phyloP scores from a whole-genome alignment of 2,329 filamentous ascomycete genomes.

The Penicillium expansum region DNA sequence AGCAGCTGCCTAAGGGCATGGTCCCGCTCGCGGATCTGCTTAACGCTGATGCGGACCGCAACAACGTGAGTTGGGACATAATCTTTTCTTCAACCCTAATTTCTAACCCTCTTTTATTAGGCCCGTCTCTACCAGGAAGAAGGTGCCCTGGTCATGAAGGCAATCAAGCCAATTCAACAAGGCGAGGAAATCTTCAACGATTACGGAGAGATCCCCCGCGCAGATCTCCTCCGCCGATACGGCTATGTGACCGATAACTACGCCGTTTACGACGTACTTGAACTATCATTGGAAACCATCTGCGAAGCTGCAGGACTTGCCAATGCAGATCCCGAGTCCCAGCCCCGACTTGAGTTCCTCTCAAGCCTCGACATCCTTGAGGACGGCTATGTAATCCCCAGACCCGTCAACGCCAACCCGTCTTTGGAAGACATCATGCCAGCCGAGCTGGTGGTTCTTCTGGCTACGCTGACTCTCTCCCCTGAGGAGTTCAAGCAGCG shows the following conservation, averaged over 20 bases:
- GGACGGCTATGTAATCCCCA: constrained; percentile 65
- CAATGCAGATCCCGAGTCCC: constrained; percentile 27
- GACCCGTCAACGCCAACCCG: constrained; percentile 24
- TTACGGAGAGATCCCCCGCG: constrained; percentile 79
- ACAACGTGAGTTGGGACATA: constrained; percentile 60
- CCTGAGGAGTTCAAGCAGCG: constrained; percentile 35
- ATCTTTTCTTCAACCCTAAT: background rate
- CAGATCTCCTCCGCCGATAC: constrained; percentile 78
- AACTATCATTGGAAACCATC: constrained; percentile 65
- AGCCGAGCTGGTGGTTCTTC: constrained; percentile 39
- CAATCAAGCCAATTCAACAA: constrained; percentile 64
- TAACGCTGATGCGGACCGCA: constrained; percentile 78
- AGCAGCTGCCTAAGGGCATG: constrained; percentile 73
- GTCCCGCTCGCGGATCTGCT: constrained; percentile 87
- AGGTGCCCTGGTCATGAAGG: constrained; percentile 64
- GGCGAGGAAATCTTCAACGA: constrained; percentile 84
- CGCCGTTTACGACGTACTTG: constrained; percentile 75
- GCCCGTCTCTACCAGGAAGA: constrained; percentile 62
- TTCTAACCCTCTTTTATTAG: constrained; percentile 27
- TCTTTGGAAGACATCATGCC: constrained; percentile 37
- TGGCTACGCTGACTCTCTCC: constrained; percentile 36
- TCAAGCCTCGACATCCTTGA: constrained; percentile 65
- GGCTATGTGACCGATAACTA: constrained; percentile 83
- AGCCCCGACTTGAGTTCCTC: constrained; percentile 52
- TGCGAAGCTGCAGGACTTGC: constrained; percentile 40